Percentiles rank a stretch among this genome's conserved stretches.
phyloP scores from a whole-genome alignment of 2,329 filamentous ascomycete species.

The Dissoconium aciculare region DNA sequence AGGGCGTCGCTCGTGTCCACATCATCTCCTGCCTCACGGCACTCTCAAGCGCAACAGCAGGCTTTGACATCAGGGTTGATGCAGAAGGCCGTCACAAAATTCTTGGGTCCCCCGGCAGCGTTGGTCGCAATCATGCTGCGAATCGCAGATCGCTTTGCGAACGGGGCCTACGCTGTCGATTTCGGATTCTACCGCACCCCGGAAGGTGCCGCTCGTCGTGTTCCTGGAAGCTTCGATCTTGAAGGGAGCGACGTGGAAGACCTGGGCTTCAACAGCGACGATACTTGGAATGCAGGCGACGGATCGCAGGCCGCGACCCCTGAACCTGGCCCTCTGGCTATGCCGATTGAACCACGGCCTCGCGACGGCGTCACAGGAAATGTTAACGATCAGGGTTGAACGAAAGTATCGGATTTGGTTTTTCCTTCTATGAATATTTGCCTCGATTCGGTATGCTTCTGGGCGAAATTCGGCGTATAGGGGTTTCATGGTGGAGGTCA shows the following conservation, averaged over 20 bases:
- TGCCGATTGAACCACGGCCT: too few relatives aligned
- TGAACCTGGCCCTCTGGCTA: too few relatives aligned
- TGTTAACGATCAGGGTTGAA: too few relatives aligned
- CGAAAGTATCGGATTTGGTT: too few relatives aligned
- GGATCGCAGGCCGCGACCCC: too few relatives aligned
- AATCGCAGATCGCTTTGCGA: conserved; percentile 61
- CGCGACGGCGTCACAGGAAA: too few relatives aligned
- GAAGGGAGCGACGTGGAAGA: conserved; percentile 41
- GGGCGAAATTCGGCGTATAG: too few relatives aligned
- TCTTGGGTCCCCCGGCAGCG: conserved; percentile 67
- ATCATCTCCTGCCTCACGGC: conserved; percentile 4
- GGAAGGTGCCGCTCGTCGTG: conserved; percentile 28
- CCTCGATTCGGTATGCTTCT: too few relatives aligned
- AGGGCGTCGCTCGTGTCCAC: conserved; percentile 9
- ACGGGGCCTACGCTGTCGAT: conserved; percentile 25
- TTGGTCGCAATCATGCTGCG: conserved; percentile 65
- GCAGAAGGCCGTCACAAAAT: conserved; percentile 59
- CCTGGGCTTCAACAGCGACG: conserved; percentile 28
- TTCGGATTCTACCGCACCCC: background rate
- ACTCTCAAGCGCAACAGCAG: conserved; percentile 10
- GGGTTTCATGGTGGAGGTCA: too few relatives aligned
- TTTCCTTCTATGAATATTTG: too few relatives aligned
- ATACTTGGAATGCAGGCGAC: too few relatives aligned
- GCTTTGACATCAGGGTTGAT: conserved; percentile 39
- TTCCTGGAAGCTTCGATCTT: conserved; percentile 44